These are phyloP conservation scores for Melaleuca quinquenervia DNA, from an alignment of 345 rosid species.

Conservation along the genomic window DNA sequence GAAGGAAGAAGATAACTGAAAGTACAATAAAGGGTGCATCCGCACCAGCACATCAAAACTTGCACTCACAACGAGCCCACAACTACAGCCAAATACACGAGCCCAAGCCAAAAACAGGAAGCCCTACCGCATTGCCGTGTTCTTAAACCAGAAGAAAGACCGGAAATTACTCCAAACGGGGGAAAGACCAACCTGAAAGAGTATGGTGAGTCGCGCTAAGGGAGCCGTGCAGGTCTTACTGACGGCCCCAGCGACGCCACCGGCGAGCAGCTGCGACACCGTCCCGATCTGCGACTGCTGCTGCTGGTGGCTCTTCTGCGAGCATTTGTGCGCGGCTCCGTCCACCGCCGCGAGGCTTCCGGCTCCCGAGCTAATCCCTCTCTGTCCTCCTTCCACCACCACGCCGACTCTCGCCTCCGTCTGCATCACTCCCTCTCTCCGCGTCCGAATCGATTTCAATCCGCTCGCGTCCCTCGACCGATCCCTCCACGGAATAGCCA, in stretches of 20 bases:
- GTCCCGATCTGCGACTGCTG: slow-evolving; percentile 62
- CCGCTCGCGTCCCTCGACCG: background rate
- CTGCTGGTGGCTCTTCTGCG: slow-evolving; percentile 23
- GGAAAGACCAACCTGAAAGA: slow-evolving; percentile 58
- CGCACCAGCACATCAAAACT: background rate
- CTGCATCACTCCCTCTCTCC: slow-evolving; percentile 43
- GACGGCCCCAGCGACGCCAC: slow-evolving; percentile 92
- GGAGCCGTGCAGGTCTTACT: slow-evolving; percentile 98
- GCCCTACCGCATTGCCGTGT: background rate
- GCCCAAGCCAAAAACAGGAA: background rate
- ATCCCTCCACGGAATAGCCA: background rate
- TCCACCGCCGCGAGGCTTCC: slow-evolving; percentile 34
- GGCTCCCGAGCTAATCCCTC: slow-evolving; percentile 39
- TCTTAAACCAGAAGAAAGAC: background rate
- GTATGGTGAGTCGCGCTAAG: slow-evolving; percentile 88
- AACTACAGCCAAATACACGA: background rate
- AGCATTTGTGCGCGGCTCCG: slow-evolving; percentile 20
- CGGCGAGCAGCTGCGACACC: slow-evolving; percentile 72
- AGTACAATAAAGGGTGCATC: background rate
- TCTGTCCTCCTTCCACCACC: slow-evolving; percentile 36
- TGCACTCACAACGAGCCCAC: background rate
- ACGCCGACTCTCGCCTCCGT: slow-evolving; percentile 81
- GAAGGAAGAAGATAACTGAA: background rate
- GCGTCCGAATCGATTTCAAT: background rate
- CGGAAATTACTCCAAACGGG: background rate